These are phyloP conservation scores for Ramularia endophylla DNA, from an alignment of 2,329 filamentous ascomycete species.

Conservation along the genomic window DNA sequence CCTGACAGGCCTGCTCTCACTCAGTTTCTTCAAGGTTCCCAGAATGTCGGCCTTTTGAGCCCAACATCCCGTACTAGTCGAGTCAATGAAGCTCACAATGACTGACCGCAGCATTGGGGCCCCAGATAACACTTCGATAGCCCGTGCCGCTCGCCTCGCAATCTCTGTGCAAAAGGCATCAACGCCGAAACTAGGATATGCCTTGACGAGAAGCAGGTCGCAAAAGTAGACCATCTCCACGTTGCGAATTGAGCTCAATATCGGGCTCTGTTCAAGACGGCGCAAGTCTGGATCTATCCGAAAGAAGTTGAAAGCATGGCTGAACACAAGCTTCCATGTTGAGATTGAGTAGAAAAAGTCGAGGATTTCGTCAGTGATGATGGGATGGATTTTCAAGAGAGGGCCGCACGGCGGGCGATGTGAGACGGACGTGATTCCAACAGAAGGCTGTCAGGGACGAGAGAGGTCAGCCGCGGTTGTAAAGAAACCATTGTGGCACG, in stretches of 20 bases:
- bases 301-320: conserved; percentile 34
- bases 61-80: conserved; percentile 22
- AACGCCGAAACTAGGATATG: conserved; percentile 28
- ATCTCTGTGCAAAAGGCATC: conserved; percentile 29
- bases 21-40: conserved; percentile 17
- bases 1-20: conserved; percentile 9
- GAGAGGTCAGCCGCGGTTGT: too few species aligned
- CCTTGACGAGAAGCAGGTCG: conserved; percentile 26
- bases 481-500: too few species aligned
- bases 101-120: conserved; percentile 21
- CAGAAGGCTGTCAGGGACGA: conserved; percentile 18
- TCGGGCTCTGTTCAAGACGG: conserved; percentile 19
- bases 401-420: conserved; percentile 21
- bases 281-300: conserved; percentile 29
- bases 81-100: conserved; percentile 30
- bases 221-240: conserved; percentile 32
- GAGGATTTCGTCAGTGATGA: conserved; percentile 26
- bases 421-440: conserved; percentile 31
- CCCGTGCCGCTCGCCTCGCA: conserved; percentile 20
- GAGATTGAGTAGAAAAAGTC: conserved; percentile 28
- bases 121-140: conserved; percentile 25
- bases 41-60: conserved; percentile 25
- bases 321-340: conserved; percentile 30
- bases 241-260: conserved; percentile 22
- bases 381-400: conserved; percentile 25